Evolutionary conservation across 2,329 filamentous ascomycete genomes (phyloP).

Genomic region (Arthrobotrys iridis): DNA sequence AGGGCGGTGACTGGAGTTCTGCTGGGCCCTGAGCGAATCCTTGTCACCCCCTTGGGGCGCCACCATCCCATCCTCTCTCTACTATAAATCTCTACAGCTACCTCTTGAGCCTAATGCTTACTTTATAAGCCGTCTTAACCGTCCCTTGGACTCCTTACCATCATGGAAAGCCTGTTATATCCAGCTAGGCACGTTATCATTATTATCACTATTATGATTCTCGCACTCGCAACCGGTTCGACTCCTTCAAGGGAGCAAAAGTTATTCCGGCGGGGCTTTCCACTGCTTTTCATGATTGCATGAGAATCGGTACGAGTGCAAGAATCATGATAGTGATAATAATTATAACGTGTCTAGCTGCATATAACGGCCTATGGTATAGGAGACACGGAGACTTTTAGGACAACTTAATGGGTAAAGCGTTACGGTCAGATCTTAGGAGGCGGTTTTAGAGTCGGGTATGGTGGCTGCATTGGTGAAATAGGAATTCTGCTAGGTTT

Average conservation of each 20-base stretch:
- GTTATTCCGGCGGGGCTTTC: no score
- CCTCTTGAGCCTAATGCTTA: background rate
- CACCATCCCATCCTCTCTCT: background rate
- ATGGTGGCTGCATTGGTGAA: background rate
- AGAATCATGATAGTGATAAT: no score
- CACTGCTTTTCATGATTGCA: no score
- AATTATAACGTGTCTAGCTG: no score
- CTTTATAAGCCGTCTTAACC: background rate
- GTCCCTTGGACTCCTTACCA: background rate
- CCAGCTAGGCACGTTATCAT: background rate
- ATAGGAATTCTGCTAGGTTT: no score
- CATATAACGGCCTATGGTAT: no score
- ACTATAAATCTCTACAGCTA: background rate
- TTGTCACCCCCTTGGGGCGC: background rate
- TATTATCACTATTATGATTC: background rate
- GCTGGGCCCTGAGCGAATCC: background rate
- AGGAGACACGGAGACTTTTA: no score
- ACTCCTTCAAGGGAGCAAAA: no score
- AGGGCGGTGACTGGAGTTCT: background rate
- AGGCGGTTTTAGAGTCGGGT: background rate
- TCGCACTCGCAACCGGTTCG: no score
- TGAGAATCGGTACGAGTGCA: no score
- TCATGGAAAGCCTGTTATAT: background rate
- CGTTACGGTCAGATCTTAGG: no score
- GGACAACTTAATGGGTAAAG: no score